Evolutionary conservation across 208 protist genomes (phyloP).

Genomic region (Lotmaria passim): DNA sequence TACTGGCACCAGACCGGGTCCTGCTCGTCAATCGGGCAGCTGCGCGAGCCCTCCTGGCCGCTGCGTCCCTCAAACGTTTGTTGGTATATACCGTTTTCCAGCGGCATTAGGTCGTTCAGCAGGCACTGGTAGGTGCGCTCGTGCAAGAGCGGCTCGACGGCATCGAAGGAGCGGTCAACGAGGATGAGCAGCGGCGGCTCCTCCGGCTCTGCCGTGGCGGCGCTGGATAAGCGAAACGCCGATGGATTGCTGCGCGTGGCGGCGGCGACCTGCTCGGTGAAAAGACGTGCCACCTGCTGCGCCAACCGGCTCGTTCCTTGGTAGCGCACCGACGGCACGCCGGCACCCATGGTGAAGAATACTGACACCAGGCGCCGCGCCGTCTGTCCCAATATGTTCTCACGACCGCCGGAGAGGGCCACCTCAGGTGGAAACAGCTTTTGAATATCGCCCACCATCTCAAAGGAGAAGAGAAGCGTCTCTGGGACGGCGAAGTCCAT

Average conservation of each 20-base stretch:
- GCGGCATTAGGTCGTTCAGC: slow-evolving; percentile 75
- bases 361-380: slow-evolving; percentile 61
- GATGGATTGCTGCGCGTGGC: slow-evolving; percentile 33
- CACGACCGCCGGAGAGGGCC: slow-evolving; percentile 35
- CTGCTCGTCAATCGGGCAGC: slow-evolving; percentile 65
- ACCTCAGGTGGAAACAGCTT: slow-evolving; percentile 53
- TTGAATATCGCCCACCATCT: slow-evolving; percentile 55
- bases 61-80: slow-evolving; percentile 57
- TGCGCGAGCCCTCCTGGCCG: slow-evolving; percentile 43
- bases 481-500: slow-evolving; percentile 73
- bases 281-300: slow-evolving; percentile 46
- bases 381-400: slow-evolving; percentile 54
- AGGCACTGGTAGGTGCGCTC: slow-evolving; percentile 88
- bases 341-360: slow-evolving; percentile 62
- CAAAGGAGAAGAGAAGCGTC: slow-evolving; percentile 70
- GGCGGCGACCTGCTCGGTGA: slow-evolving; percentile 46
- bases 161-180: slow-evolving; percentile 84
- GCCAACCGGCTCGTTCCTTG: slow-evolving; percentile 59
- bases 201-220: slow-evolving; percentile 4
- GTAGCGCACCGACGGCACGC: slow-evolving; percentile 68
- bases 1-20: slow-evolving; percentile 80
- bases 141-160: slow-evolving; percentile 76
- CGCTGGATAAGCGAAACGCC: slow-evolving; percentile 42
- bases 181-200: slow-evolving; percentile 74
- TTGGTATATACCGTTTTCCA: slow-evolving; percentile 63